phyloP scores from a whole-genome alignment of 1,284 basidiomycete species.

The Malassezia sp. region DNA sequence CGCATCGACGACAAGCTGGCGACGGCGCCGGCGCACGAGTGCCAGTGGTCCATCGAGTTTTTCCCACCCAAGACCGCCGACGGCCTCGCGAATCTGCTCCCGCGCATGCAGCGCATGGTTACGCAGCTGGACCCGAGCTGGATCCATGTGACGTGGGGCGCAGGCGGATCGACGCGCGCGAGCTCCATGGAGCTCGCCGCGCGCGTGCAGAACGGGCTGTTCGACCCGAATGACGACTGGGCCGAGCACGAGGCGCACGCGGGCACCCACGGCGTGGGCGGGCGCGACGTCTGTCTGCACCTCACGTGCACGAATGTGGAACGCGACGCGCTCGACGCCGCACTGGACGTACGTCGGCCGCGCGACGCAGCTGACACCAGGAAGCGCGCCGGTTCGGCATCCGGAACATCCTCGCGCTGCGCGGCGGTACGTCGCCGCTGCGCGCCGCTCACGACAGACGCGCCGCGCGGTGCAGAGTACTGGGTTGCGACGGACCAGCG shows the following conservation, averaged over 20 bases:
- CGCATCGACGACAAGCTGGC: conserved; percentile 13
- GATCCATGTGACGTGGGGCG: conserved; percentile 81
- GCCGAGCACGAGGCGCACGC: neutral
- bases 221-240: conserved; percentile 21
- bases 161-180: conserved; percentile 83
- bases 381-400: conserved; percentile 71
- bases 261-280: conserved; percentile 43
- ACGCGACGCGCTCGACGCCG: conserved; percentile 61
- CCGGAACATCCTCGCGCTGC: conserved; percentile 77
- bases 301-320: conserved; percentile 92
- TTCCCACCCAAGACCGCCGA: conserved; percentile 84
- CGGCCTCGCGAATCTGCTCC: conserved; percentile 59
- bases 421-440: no score
- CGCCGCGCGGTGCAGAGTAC: conserved; percentile 81
- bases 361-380: no score
- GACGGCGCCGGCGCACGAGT: conserved; percentile 14
- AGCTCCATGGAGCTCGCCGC: conserved; percentile 65
- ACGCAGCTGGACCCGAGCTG: conserved; percentile 52
- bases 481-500: conserved; percentile 74
- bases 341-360: no score
- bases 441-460: no score
- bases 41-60: conserved; percentile 65
- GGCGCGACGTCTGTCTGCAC: conserved; percentile 82
- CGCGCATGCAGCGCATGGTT: conserved; percentile 52
- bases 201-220: conserved; percentile 33